Conservation (phyloP, 2,329 filamentous ascomycete species). For the Fusarium sublunatum region DNA sequence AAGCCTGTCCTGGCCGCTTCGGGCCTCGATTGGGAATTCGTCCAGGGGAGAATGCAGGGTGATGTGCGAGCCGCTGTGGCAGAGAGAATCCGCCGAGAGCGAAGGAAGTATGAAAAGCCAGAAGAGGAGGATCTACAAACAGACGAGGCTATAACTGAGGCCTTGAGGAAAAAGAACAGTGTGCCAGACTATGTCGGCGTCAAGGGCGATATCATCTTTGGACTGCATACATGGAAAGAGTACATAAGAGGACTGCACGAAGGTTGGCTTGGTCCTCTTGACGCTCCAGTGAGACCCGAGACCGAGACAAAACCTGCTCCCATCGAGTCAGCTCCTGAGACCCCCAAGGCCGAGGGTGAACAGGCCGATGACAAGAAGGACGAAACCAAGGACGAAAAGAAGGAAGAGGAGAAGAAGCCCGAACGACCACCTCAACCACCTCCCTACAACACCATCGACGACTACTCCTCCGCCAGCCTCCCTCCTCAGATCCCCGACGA, state of each 20-base stretch:
- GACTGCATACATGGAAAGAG: slow-evolving; percentile 96
- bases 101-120: slow-evolving; percentile 67
- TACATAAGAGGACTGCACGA: slow-evolving; percentile 94
- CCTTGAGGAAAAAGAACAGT: slow-evolving; percentile 72
- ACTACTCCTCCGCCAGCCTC: slow-evolving; percentile 75
- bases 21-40: slow-evolving; percentile 94
- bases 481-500: slow-evolving; percentile 74
- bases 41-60: slow-evolving; percentile 92
- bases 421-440: slow-evolving; percentile 71
- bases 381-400: slow-evolving; percentile 50
- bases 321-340: slow-evolving; percentile 42
- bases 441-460: slow-evolving; percentile 77
- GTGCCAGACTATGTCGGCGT: slow-evolving; percentile 78
- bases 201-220: slow-evolving; percentile 87
- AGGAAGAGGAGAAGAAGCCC: slow-evolving; percentile 64
- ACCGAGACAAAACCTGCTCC: slow-evolving; percentile 41
- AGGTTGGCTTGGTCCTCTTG: slow-evolving; percentile 91
- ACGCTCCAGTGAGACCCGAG: slow-evolving; percentile 62
- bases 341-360: slow-evolving; percentile 43
- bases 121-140: slow-evolving; percentile 61
- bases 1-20: slow-evolving; percentile 92
- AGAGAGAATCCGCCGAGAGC: slow-evolving; percentile 81
- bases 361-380: slow-evolving; percentile 49
- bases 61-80: slow-evolving; percentile 89
- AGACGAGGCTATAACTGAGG: slow-evolving; percentile 67